A percentile compares a stretch with the other conserved stretches of the same genome.
Conservation (phyloP, 192 early-diverging fungal genomes). For the Neocallimastix lanati region DNA sequence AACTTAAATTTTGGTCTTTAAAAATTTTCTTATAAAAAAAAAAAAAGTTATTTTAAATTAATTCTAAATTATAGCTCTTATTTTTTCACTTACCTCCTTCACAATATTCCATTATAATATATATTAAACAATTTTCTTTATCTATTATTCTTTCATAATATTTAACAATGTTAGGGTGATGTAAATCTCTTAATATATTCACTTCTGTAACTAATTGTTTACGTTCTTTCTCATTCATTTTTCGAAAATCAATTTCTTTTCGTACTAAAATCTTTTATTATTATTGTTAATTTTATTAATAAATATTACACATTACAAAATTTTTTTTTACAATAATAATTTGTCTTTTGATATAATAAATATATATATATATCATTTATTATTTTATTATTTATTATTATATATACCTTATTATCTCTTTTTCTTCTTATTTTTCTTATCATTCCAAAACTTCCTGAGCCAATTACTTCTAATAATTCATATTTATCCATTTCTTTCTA, state of each 20-base stretch:
- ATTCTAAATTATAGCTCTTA: neutral
- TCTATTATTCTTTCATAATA: conserved; percentile 21
- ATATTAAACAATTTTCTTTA: conserved; percentile 39
- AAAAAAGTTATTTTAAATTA: no score
- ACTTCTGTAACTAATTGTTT: conserved; percentile 55
- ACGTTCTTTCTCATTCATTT: conserved; percentile 55
- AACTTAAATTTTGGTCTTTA: no score
- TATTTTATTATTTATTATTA: no score
- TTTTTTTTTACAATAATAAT: no score
- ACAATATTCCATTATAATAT: conserved; percentile 67
- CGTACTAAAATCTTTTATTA: conserved; percentile 38
- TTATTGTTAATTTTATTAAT: no score
- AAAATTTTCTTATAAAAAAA: no score
- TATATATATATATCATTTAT: no score
- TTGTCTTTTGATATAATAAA: no score
- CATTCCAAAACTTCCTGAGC: neutral
- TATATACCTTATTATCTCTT: neutral
- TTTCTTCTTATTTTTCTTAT: neutral
- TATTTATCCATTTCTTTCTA: neutral
- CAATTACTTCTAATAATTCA: neutral
- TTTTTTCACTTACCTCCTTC: conserved; percentile 24
- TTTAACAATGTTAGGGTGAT: conserved; percentile 41
- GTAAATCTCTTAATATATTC: conserved; percentile 49
- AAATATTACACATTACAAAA: no score
- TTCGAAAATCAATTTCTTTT: conserved; percentile 63